Conservation (phyloP, 192 early-diverging fungal genomes). For the Mycoemilia scoparia region DNA sequence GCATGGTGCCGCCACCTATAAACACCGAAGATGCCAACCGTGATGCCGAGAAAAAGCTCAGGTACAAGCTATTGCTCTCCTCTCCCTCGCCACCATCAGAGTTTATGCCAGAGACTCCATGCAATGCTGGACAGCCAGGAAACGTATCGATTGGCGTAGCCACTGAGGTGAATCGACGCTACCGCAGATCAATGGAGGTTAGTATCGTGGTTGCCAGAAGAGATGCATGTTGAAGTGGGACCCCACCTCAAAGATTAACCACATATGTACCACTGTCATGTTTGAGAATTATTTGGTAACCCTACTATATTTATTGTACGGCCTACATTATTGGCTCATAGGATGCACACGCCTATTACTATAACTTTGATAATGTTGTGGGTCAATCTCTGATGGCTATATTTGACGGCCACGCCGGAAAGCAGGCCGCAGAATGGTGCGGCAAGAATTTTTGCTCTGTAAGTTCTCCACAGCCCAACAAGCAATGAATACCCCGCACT, state of each 20-base stretch:
- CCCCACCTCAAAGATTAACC: slow-evolving; percentile 8
- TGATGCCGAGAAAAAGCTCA: slow-evolving; percentile 9
- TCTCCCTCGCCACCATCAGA: slow-evolving; percentile 8
- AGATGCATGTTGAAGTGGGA: slow-evolving; percentile 1
- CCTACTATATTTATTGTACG: slow-evolving; percentile 3
- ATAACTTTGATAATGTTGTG: slow-evolving; percentile 59
- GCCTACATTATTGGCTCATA: too few relatives aligned
- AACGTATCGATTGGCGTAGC: slow-evolving; percentile 17
- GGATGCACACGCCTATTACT: slow-evolving; percentile 77
- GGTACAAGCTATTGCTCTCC: slow-evolving; percentile 9
- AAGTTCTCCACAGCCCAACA: slow-evolving; percentile 9
- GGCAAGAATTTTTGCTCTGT: slow-evolving; percentile 68
- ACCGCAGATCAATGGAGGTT: slow-evolving; percentile 95
- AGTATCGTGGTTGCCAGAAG: too few relatives aligned
- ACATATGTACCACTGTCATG: too few relatives aligned
- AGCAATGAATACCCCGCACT: not conserved
- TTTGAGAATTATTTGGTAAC: slow-evolving; percentile 8
- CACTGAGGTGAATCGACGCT: slow-evolving; percentile 55
- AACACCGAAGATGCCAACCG: slow-evolving; percentile 20
- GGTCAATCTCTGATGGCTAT: slow-evolving; percentile 86
- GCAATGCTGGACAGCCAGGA: not conserved
- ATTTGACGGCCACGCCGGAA: slow-evolving; percentile 95
- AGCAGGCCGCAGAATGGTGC: slow-evolving; percentile 89
- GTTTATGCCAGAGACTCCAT: not conserved
- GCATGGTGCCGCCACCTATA: slow-evolving; percentile 21